phyloP scores from a whole-genome alignment of 179 eudicot species.

The Silene coronaria region DNA sequence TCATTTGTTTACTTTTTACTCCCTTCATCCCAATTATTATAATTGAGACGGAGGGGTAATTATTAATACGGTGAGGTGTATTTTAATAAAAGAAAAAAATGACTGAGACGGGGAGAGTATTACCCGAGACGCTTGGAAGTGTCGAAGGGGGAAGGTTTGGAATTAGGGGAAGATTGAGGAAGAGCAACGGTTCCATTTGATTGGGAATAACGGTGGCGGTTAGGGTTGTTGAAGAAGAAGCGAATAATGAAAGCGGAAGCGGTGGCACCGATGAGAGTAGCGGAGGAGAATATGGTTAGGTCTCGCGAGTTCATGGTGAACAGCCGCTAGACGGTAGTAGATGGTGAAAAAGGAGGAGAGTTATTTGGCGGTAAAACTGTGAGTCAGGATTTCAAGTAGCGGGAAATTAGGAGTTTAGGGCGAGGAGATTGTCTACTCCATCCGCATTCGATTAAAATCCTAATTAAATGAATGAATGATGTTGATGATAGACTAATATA shows the following conservation, averaged over 20 bases:
- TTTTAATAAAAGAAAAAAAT: not conserved
- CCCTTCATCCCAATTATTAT: too few species aligned
- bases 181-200: slow-evolving; percentile 11
- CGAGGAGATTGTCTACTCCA: too few species aligned
- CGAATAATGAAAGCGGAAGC: slow-evolving; percentile 38
- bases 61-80: not conserved
- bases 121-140: slow-evolving; percentile 71
- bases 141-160: slow-evolving; percentile 50
- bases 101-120: not conserved
- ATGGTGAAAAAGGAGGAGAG: not conserved
- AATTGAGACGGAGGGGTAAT: too few species aligned
- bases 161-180: slow-evolving; percentile 17
- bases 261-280: slow-evolving; percentile 41
- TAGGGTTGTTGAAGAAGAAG: slow-evolving; percentile 30
- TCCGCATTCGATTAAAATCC: too few species aligned
- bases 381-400: not conserved
- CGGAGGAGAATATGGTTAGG: slow-evolving; percentile 36
- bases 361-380: slow-evolving; percentile 10
- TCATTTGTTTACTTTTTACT: too few species aligned
- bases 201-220: not conserved
- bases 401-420: too few species aligned
- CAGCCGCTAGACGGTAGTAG: not conserved
- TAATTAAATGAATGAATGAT: too few species aligned
- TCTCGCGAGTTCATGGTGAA: slow-evolving; percentile 43
- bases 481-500: too few species aligned